Percentiles rank a stretch among this genome's conserved stretches.
Evolutionary conservation across 2,329 filamentous ascomycete species (phyloP).

Genomic region (Aspergillus sergii): DNA sequence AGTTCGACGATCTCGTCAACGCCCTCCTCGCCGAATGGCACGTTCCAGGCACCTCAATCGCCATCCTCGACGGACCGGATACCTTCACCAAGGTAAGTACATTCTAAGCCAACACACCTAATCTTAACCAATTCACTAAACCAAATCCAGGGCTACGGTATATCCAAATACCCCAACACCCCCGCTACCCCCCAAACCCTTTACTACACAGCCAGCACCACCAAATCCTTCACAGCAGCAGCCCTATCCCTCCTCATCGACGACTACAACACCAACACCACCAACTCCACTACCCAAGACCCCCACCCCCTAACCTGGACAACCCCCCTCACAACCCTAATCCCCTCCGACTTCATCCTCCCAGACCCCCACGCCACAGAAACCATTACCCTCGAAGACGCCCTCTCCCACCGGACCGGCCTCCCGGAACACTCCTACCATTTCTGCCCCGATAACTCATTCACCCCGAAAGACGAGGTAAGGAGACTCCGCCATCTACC

Average conservation of each 20-base stretch:
- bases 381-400: neutral
- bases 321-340: neutral
- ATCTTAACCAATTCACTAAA: neutral
- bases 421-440: neutral
- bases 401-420: neutral
- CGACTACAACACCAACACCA: neutral
- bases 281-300: neutral
- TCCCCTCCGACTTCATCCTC: conserved; percentile 1
- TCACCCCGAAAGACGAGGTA: neutral
- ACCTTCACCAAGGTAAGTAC: neutral
- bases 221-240: neutral
- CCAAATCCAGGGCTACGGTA: neutral
- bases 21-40: neutral
- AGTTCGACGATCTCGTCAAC: neutral
- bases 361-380: neutral
- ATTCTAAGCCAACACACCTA: too few species aligned
- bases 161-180: neutral
- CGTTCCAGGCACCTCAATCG: neutral
- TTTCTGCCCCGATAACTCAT: neutral
- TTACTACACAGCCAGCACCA: neutral
- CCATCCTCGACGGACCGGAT: neutral
- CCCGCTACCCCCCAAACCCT: neutral
- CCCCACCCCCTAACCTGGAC: neutral
- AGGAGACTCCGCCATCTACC: conserved; percentile 48
- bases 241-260: neutral